Percentiles rank a stretch among this genome's conserved stretches.
Evolutionary conservation across 192 early-diverging fungal species (phyloP).

Genomic region (Mycoemilia scoparia): DNA sequence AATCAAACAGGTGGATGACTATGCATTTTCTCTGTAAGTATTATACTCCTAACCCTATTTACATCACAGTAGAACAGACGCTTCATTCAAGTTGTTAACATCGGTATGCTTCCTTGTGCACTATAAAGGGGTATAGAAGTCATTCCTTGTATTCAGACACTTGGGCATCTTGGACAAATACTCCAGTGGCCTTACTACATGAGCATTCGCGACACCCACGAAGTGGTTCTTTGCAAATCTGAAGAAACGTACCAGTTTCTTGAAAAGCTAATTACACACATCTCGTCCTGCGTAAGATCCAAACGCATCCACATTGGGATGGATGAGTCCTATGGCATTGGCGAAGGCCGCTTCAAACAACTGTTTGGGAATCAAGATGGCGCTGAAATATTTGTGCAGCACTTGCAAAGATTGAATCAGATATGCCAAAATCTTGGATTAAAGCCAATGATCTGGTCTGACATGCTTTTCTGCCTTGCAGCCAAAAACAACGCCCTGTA

Average conservation of each 20-base stretch:
- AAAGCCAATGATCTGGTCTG: constrained; percentile 75
- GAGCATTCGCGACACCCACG: constrained; percentile 56
- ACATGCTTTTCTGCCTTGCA: constrained; percentile 48
- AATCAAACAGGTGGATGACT: constrained; percentile 53
- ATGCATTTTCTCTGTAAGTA: constrained; percentile 40
- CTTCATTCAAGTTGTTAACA: constrained; percentile 1
- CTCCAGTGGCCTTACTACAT: constrained; percentile 76
- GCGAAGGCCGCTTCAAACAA: constrained; percentile 63
- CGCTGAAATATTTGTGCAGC: constrained; percentile 54
- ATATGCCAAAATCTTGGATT: constrained; percentile 44
- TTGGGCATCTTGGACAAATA: constrained; percentile 78
- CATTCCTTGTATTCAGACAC: constrained; percentile 75
- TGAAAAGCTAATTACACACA: constrained; percentile 48
- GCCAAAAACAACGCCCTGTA: constrained; percentile 65
- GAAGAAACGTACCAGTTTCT: constrained; percentile 67
- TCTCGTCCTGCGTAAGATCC: constrained; percentile 49
- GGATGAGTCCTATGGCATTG: constrained; percentile 77
- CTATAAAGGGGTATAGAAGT: constrained; percentile 64
- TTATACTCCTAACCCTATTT: too few relatives aligned
- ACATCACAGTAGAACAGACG: not conserved
- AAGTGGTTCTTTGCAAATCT: constrained; percentile 50
- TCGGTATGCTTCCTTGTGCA: too few relatives aligned
- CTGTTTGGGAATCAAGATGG: constrained; percentile 57
- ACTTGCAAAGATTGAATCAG: constrained; percentile 47
- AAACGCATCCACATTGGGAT: constrained; percentile 71